Conservation (phyloP, 306 rosid genomes). For the Pyrus betulifolia region DNA sequence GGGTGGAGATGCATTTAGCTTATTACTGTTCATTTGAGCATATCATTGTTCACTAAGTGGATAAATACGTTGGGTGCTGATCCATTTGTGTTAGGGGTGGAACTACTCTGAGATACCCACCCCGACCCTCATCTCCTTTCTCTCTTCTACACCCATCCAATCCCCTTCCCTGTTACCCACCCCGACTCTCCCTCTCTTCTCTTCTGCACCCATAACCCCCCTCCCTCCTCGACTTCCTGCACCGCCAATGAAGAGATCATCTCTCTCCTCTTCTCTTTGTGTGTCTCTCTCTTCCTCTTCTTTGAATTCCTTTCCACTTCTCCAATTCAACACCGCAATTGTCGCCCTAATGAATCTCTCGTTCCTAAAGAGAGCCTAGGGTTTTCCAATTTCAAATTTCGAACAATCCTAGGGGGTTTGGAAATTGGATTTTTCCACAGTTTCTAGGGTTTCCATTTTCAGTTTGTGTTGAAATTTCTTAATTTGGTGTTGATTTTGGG, state of each 20-base stretch:
- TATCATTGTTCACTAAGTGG: too few relatives aligned
- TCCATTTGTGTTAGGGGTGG: too few relatives aligned
- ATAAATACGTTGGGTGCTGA: too few relatives aligned
- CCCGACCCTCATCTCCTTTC: too few relatives aligned
- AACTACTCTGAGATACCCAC: too few relatives aligned
- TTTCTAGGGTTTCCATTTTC: neutral
- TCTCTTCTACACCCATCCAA: too few relatives aligned
- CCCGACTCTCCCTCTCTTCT: too few relatives aligned
- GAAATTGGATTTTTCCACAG: neutral
- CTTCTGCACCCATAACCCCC: too few relatives aligned
- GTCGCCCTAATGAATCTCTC: neutral
- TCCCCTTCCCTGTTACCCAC: too few relatives aligned
- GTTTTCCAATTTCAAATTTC: neutral
- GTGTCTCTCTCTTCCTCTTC: neutral
- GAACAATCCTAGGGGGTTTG: conserved; percentile 3
- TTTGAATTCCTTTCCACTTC: neutral
- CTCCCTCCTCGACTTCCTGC: too few relatives aligned
- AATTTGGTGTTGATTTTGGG: neutral
- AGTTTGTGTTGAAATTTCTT: neutral
- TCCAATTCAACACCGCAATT: neutral
- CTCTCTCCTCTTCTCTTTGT: neutral
- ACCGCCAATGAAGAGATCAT: neutral
- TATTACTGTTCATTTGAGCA: too few relatives aligned
- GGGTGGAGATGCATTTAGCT: too few relatives aligned
- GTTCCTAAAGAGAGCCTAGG: neutral